Conservation (phyloP, 345 rosid species). For the Cochlearia excelsa region DNA sequence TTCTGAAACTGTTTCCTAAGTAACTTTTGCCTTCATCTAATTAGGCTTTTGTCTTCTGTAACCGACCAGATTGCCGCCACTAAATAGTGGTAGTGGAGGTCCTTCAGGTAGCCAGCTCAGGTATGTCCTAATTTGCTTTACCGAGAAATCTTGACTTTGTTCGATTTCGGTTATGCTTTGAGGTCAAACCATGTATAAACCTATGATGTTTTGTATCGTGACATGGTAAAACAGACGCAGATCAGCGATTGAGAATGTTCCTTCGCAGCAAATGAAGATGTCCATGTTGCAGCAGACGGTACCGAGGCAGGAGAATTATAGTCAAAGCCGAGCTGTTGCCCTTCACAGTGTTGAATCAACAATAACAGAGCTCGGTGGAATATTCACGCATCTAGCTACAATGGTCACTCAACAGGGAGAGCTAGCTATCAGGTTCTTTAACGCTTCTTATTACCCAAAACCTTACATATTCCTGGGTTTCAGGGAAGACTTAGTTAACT, state of each 20-base stretch:
- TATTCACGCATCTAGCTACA: slow-evolving; percentile 83
- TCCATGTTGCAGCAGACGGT: slow-evolving; percentile 86
- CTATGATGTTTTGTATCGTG: slow-evolving; percentile 8
- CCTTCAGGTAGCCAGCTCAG: slow-evolving; percentile 77
- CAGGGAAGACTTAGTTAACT: slow-evolving; percentile 9
- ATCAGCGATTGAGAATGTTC: slow-evolving; percentile 60
- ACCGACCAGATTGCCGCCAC: slow-evolving; percentile 46
- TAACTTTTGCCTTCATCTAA: slow-evolving; percentile 22
- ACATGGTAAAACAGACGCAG: slow-evolving; percentile 60
- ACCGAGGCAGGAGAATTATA: slow-evolving; percentile 67
- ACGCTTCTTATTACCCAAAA: neutral
- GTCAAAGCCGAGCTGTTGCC: slow-evolving; percentile 68
- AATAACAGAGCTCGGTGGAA: slow-evolving; percentile 83
- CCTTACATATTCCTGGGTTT: slow-evolving; percentile 18
- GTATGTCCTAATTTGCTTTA: slow-evolving; percentile 36
- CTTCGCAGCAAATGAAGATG: slow-evolving; percentile 76
- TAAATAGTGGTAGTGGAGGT: slow-evolving; percentile 41
- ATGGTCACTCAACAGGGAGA: slow-evolving; percentile 93
- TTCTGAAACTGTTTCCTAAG: neutral
- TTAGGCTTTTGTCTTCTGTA: slow-evolving; percentile 15
- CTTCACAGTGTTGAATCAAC: slow-evolving; percentile 88
- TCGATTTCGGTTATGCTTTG: slow-evolving; percentile 12
- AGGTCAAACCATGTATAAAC: slow-evolving; percentile 14
- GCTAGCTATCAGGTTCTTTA: slow-evolving; percentile 66
- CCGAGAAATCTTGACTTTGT: slow-evolving; percentile 2